Percentiles rank a stretch among this genome's conserved stretches.
phyloP scores from a whole-genome alignment of 179 eudicot species.

The Corrigiola litoralis region DNA sequence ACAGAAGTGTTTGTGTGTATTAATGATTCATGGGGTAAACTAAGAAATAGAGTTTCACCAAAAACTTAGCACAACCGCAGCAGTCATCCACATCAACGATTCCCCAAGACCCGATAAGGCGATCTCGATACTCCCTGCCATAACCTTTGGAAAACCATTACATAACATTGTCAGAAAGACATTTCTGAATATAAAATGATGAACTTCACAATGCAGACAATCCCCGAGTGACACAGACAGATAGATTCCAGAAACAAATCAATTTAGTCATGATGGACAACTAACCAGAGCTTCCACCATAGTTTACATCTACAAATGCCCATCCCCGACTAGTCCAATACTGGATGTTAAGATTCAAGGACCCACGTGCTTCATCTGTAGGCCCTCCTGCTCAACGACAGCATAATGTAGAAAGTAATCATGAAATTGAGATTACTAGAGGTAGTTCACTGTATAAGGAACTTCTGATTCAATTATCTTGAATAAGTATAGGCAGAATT shows the following conservation, averaged over 20 bases:
- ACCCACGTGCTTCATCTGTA: slow-evolving; percentile 77
- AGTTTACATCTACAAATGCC: slow-evolving; percentile 95
- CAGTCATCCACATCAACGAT: slow-evolving; percentile 87
- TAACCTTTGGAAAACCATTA: slow-evolving; percentile 86
- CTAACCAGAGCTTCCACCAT: slow-evolving; percentile 97
- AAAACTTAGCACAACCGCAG: slow-evolving; percentile 87
- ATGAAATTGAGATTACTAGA: too few relatives aligned
- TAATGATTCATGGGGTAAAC: too few relatives aligned
- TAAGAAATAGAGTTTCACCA: slow-evolving; percentile 41
- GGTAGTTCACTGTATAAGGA: neutral
- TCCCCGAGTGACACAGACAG: too few relatives aligned
- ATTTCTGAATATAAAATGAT: too few relatives aligned
- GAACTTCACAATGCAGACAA: too few relatives aligned
- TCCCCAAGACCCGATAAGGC: slow-evolving; percentile 77
- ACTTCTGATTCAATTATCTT: too few relatives aligned
- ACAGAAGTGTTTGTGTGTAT: too few relatives aligned
- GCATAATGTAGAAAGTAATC: slow-evolving; percentile 3
- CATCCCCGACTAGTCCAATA: slow-evolving; percentile 99
- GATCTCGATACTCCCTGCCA: slow-evolving; percentile 89
- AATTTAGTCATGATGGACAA: too few relatives aligned
- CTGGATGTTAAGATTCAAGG: slow-evolving; percentile 73
- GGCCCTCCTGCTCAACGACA: slow-evolving; percentile 64
- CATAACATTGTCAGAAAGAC: too few relatives aligned
- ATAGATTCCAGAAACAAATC: too few relatives aligned
- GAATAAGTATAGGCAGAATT: too few relatives aligned